Evolutionary conservation across 768 basidiomycete species (phyloP), one percentile per base, ranked within the genome.

Genomic region (Phanerochaete carnosa): DNA sequence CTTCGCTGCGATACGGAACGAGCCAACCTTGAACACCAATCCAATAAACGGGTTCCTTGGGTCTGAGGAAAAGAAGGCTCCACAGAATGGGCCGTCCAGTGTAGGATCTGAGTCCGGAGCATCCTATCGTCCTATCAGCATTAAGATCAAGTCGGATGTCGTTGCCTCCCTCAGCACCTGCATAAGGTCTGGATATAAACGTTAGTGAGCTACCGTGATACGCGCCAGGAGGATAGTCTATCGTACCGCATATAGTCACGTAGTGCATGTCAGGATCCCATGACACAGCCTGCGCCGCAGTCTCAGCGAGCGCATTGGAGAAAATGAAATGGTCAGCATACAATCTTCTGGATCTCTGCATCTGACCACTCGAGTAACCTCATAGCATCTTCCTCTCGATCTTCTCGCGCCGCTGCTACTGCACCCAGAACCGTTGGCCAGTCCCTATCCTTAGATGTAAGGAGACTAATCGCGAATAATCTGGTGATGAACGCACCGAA

Each of bases 331-430:
- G 35, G 23, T n/a, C 11, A 15, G 55, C 62, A 16, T 23, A 62
- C 62, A 25, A 62, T 55, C 28, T 59, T 58, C 37, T 58, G 62
- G n/a, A 62, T 62, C 35, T 62, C 62, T 28, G 15, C 62, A 46
- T 62, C 62, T 2, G 62, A 59, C 29, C 35, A 35, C 32, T 33
- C 39, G 11, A 62, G 30, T 1, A 28, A 45, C n/a, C 33, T n/a
- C 16, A 55, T 32, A 1, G 62, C 62, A 11, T 58, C 58, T n/a
- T 59, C 57, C 13, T 58, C 52, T 2, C 54, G 52, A 2, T 52
- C 57, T 6, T 53, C 45, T 16, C 58, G 52, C 15, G 58, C 45
- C 8, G 62, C 62, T 26, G 59, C 29, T 5, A 32, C 23, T 12
- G 62, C 62, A 28, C 26, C 15, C 15, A 62, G 22, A 7, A 58